These are phyloP conservation scores for Persicaria maculosa DNA, from an alignment of 148 eudicot genomes.

Conservation along the genomic window DNA sequence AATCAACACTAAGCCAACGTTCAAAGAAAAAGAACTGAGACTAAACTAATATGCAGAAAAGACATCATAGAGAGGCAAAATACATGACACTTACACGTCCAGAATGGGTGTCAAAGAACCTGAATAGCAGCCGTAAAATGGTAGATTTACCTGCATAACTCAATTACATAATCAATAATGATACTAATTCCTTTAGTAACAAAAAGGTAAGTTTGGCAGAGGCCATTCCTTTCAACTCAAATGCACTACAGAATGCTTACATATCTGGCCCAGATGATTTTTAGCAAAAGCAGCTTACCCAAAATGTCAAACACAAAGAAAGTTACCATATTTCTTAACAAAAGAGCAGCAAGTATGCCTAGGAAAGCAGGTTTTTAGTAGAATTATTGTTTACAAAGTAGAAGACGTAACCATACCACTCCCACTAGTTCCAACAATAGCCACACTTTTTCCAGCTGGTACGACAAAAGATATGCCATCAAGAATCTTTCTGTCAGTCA, in stretches of 20 bases:
- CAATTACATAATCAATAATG: background rate
- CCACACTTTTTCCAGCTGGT: slow-evolving; percentile 91
- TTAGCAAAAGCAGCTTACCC: background rate
- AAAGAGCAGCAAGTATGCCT: background rate
- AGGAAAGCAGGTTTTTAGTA: background rate
- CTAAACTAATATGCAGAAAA: background rate
- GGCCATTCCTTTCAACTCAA: background rate
- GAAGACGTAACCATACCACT: slow-evolving; percentile 57
- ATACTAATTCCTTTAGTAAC: background rate
- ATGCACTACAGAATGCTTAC: slow-evolving; percentile 1
- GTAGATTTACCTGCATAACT: slow-evolving; percentile 78
- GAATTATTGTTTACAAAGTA: slow-evolving; percentile 1
- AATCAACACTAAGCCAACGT: background rate
- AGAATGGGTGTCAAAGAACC: slow-evolving; percentile 75
- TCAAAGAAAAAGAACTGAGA: background rate
- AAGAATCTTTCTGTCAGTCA: slow-evolving; percentile 87
- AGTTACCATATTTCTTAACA: background rate
- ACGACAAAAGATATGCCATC: slow-evolving; percentile 88
- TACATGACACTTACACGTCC: slow-evolving; percentile 55
- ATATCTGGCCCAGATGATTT: background rate
- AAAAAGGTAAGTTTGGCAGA: background rate
- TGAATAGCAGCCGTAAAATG: slow-evolving; percentile 82
- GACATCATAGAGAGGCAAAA: background rate
- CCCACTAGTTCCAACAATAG: slow-evolving; percentile 98
- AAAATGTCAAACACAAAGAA: background rate